These are phyloP conservation scores for Incumbomyces lentus DNA, from an alignment of 2,329 filamentous ascomycete genomes.

Conservation along the genomic window DNA sequence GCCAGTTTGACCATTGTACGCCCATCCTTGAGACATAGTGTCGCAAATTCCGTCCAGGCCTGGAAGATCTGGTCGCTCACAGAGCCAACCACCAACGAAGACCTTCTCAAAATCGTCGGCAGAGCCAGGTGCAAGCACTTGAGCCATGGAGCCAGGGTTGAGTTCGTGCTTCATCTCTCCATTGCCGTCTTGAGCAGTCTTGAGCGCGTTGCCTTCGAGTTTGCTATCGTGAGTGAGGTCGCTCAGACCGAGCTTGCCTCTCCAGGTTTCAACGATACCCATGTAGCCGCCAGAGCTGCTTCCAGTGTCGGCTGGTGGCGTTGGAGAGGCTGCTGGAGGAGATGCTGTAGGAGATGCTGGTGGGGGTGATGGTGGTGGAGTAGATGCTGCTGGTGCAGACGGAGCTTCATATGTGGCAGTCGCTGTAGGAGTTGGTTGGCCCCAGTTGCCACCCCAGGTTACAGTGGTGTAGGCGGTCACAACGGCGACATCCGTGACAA, in stretches of 20 bases:
- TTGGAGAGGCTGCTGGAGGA: neutral
- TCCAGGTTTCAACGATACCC: slow-evolving; percentile 15
- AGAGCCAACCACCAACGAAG: slow-evolving; percentile 21
- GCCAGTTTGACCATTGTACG: slow-evolving; percentile 17
- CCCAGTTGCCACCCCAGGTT: slow-evolving; percentile 5
- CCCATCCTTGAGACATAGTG: slow-evolving; percentile 15
- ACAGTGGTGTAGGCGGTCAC: slow-evolving; percentile 10
- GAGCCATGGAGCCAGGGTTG: slow-evolving; percentile 19
- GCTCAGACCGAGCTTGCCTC: slow-evolving; percentile 12
- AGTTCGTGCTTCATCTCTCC: slow-evolving; percentile 17
- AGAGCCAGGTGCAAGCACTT: slow-evolving; percentile 19
- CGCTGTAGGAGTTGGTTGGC: neutral
- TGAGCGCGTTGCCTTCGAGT: slow-evolving; percentile 18
- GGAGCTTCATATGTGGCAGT: slow-evolving; percentile 42
- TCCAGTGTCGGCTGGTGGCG: neutral
- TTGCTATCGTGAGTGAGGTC: slow-evolving; percentile 13
- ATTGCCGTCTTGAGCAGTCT: slow-evolving; percentile 15
- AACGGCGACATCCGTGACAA: slow-evolving; percentile 9
- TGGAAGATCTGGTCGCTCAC: slow-evolving; percentile 15
- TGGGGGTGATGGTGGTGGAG: neutral
- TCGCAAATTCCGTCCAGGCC: slow-evolving; percentile 18
- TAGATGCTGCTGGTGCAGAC: neutral
- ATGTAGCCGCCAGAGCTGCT: slow-evolving; percentile 12
- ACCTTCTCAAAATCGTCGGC: slow-evolving; percentile 18
- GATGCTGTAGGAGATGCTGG: neutral